A percentile compares a stretch with the other conserved stretches of the same genome.
Conservation (phyloP, 192 early-diverging fungal species). For the Backusella circina region DNA sequence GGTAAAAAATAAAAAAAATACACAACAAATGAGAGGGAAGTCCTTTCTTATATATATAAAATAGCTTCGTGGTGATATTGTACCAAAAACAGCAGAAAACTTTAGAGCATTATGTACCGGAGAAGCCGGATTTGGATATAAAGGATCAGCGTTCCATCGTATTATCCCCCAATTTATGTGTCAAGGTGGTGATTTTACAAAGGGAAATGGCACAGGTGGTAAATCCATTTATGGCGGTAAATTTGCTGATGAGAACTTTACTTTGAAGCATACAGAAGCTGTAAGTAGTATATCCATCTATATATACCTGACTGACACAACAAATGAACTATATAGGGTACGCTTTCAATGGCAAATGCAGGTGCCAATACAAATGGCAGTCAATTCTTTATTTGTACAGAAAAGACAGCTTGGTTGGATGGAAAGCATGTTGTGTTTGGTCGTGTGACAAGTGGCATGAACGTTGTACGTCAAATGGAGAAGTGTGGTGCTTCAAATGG, state of each 20-base stretch:
- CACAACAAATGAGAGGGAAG: too few species aligned
- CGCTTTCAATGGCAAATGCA: constrained; percentile 92
- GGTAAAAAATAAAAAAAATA: neutral
- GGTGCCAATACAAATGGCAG: constrained; percentile 83
- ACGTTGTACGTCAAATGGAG: constrained; percentile 44
- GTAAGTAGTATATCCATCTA: too few species aligned
- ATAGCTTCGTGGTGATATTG: constrained; percentile 58
- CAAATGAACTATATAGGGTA: too few species aligned
- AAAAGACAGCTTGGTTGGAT: constrained; percentile 79
- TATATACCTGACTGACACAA: too few species aligned
- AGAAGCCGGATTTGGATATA: constrained; percentile 84
- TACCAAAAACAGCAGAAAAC: constrained; percentile 87
- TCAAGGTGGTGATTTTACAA: constrained; percentile 82
- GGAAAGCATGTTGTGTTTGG: constrained; percentile 84
- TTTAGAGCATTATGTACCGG: constrained; percentile 94
- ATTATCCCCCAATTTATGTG: constrained; percentile 72
- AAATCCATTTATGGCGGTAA: constrained; percentile 81
- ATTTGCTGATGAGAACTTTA: constrained; percentile 46
- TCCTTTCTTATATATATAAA: too few species aligned
- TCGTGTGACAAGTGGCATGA: constrained; percentile 55
- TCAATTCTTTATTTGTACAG: constrained; percentile 92
- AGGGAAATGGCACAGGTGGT: constrained; percentile 74
- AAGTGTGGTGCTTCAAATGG: constrained; percentile 26
- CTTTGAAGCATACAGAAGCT: constrained; percentile 34
- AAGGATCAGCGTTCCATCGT: constrained; percentile 81